phyloP scores from a whole-genome alignment of 1,284 basidiomycete genomes.

The Puccinia coronata region DNA sequence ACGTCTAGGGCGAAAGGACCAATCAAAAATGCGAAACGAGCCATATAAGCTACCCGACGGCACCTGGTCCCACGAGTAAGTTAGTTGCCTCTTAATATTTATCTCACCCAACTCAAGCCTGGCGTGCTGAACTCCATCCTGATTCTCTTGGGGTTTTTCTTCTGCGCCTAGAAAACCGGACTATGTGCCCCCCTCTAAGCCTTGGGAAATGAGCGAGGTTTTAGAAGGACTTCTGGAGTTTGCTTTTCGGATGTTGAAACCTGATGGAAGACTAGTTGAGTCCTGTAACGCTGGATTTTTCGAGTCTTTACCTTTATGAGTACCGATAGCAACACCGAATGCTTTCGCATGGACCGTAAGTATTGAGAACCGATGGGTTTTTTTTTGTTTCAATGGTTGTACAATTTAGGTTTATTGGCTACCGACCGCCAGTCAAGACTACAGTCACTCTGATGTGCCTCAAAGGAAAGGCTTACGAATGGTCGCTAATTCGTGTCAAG shows the following conservation, averaged over 20 bases:
- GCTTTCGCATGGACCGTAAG: background rate
- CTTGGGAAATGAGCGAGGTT: conserved; percentile 57
- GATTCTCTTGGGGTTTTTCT: background rate
- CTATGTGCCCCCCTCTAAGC: conserved; percentile 58
- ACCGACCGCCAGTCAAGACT: conserved; percentile 86
- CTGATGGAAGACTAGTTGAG: conserved; percentile 77
- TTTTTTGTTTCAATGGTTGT: background rate
- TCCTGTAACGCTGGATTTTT: background rate
- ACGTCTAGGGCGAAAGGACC: conserved; percentile 71
- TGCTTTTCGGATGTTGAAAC: conserved; percentile 79
- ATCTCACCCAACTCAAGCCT: too few species aligned
- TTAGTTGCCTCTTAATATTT: background rate
- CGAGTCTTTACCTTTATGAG: background rate
- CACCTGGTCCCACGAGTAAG: conserved; percentile 52
- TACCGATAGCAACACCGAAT: background rate
- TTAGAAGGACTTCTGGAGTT: conserved; percentile 61
- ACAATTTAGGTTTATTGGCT: conserved; percentile 60
- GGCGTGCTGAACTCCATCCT: too few species aligned
- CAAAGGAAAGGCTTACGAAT: conserved; percentile 79
- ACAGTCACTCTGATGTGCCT: conserved; percentile 78
- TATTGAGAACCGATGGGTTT: background rate
- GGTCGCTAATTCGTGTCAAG: conserved; percentile 84
- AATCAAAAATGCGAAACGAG: conserved; percentile 56
- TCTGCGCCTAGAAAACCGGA: conserved; percentile 55
- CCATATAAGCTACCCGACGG: conserved; percentile 58